Evolutionary conservation across 1,139 yeast species (phyloP).

Genomic region (Candida sp.): DNA sequence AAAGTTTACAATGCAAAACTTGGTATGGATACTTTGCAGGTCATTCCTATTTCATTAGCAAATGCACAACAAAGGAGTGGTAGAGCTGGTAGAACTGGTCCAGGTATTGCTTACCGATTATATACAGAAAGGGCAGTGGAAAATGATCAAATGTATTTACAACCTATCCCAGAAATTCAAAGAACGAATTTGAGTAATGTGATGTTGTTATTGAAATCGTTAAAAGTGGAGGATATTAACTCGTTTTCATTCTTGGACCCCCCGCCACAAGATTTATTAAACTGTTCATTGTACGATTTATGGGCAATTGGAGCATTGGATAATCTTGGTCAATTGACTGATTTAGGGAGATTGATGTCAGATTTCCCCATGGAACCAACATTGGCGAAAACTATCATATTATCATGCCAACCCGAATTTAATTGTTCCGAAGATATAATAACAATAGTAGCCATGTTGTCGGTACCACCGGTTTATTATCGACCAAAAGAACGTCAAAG

Average conservation of each 20-base stretch:
- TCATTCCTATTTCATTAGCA: slow-evolving; percentile 76
- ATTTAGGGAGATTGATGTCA: slow-evolving; percentile 67
- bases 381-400: slow-evolving; percentile 66
- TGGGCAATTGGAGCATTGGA: slow-evolving; percentile 88
- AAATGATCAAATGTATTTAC: slow-evolving; percentile 67
- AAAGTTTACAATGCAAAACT: slow-evolving; percentile 72
- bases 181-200: slow-evolving; percentile 83
- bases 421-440: slow-evolving; percentile 74
- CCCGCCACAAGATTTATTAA: slow-evolving; percentile 75
- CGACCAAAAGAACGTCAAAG: slow-evolving; percentile 77
- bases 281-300: slow-evolving; percentile 75
- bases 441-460: slow-evolving; percentile 84
- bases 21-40: slow-evolving; percentile 76
- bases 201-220: slow-evolving; percentile 66
- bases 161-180: slow-evolving; percentile 92
- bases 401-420: slow-evolving; percentile 49
- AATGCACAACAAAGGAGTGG: slow-evolving; percentile 84
- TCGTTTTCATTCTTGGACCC: slow-evolving; percentile 82
- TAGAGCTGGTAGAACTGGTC: slow-evolving; percentile 86
- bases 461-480: slow-evolving; percentile 75
- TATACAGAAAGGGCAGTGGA: slow-evolving; percentile 65
- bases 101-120: slow-evolving; percentile 74
- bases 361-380: slow-evolving; percentile 86
- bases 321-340: slow-evolving; percentile 68
- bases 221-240: slow-evolving; percentile 59